Conservation (phyloP, 805 yeast genomes). For the Ogataea allantospora region DNA sequence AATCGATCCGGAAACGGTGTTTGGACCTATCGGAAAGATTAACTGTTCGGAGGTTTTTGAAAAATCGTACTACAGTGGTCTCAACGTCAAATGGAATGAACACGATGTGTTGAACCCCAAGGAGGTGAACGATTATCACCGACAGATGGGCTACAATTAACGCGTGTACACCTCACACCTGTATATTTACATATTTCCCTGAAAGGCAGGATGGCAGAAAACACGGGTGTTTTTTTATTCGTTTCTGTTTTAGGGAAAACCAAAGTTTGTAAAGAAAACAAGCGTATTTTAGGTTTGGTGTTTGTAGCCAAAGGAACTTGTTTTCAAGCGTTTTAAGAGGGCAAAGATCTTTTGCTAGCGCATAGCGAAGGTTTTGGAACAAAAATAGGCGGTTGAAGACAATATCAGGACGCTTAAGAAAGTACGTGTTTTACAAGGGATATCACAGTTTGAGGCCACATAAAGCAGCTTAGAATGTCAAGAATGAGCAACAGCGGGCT, state of each 20-base stretch:
- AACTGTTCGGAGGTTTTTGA: conserved; percentile 27
- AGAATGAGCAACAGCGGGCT: conserved; percentile 8
- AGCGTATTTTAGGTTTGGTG: conserved; percentile 18
- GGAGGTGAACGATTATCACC: conserved; percentile 29
- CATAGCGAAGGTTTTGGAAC: conserved; percentile 2
- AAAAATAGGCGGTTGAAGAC: too few relatives aligned
- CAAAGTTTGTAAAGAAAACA: conserved; percentile 17
- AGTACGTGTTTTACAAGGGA: conserved; percentile 9
- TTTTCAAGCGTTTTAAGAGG: conserved; percentile 3
- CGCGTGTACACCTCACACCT: conserved; percentile 15
- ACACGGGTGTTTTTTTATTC: conserved; percentile 17
- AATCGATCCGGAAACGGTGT: conserved; percentile 26
- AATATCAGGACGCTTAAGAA: neutral
- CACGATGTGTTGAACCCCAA: conserved; percentile 21
- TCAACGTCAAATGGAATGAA: conserved; percentile 29
- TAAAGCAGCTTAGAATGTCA: conserved; percentile 1
- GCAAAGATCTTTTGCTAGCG: conserved; percentile 1
- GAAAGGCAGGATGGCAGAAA: conserved; percentile 21
- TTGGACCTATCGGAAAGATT: conserved; percentile 25
- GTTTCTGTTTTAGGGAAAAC: conserved; percentile 21
- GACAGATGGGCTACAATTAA: conserved; percentile 29
- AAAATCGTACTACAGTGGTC: conserved; percentile 20
- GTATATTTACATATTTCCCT: conserved; percentile 25
- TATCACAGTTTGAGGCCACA: conserved; percentile 1
- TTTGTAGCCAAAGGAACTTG: conserved; percentile 2